Evolutionary conservation across 352 stramenopile genomes (phyloP).

Genomic region (Pythium chondricola): DNA sequence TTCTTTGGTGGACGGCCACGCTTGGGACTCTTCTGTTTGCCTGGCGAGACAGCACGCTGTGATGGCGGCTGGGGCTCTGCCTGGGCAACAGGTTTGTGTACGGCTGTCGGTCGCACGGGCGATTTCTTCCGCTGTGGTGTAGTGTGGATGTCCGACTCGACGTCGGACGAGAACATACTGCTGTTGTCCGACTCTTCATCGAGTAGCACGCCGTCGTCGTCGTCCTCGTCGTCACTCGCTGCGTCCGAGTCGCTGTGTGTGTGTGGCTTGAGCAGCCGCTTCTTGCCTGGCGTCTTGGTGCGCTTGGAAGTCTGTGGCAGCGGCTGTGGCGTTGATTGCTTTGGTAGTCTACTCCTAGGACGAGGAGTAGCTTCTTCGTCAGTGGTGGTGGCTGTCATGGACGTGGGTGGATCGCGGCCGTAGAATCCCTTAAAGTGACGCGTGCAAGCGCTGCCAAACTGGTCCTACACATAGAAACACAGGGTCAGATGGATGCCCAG

Average conservation of each 20-base stretch:
- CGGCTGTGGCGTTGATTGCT: constrained; percentile 15
- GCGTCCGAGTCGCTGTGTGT: constrained; percentile 33
- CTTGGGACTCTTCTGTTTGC: constrained; percentile 8
- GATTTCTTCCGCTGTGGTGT: neutral
- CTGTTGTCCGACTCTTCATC: constrained; percentile 21
- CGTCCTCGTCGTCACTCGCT: constrained; percentile 17
- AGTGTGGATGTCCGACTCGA: constrained; percentile 12
- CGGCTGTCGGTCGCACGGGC: neutral
- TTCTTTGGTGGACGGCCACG: constrained; percentile 13
- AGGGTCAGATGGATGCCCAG: neutral
- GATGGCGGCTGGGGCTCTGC: neutral
- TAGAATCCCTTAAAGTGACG: constrained; percentile 57
- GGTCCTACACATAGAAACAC: constrained; percentile 18
- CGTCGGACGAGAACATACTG: constrained; percentile 18
- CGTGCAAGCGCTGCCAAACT: constrained; percentile 60
- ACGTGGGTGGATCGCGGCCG: constrained; percentile 20
- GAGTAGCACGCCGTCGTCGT: constrained; percentile 16
- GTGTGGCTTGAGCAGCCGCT: too few species aligned
- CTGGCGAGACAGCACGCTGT: neutral
- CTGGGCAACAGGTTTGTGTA: neutral
- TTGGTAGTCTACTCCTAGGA: too few species aligned
- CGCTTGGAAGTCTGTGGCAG: constrained; percentile 1
- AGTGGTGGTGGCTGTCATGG: constrained; percentile 2
- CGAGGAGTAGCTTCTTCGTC: constrained; percentile 13
- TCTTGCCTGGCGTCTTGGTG: constrained; percentile 6